Conservation (phyloP, 2,329 filamentous ascomycete genomes). For the Bimuria novae-zelandiae region DNA sequence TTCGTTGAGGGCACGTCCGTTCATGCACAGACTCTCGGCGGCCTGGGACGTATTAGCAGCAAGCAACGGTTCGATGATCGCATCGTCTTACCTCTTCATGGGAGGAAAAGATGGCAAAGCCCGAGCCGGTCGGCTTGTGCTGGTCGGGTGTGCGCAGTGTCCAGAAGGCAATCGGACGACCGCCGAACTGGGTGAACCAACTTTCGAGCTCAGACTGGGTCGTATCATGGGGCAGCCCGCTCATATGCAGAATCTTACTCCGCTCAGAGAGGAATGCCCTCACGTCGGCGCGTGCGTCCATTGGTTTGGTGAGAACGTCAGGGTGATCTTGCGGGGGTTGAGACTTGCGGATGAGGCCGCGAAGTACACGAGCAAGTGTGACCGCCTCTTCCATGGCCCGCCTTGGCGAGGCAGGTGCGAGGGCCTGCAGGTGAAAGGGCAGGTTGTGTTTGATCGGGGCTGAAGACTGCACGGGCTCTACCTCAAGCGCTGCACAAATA, state of each 20-base stretch:
- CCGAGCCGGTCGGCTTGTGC: conserved; percentile 98
- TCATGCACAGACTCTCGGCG: conserved; percentile 98
- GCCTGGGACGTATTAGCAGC: conserved; percentile 61
- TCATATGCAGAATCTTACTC: conserved; percentile 98
- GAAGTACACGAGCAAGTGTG: conserved; percentile 88
- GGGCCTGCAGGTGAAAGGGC: conserved; percentile 93
- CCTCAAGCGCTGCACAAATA: conserved; percentile 96
- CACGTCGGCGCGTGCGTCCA: conserved; percentile 96
- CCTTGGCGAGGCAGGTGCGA: conserved; percentile 92
- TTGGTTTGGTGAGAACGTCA: conserved; percentile 90
- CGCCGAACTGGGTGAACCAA: conserved; percentile 99
- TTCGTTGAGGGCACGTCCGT: conserved; percentile 94
- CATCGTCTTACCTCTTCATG: conserved; percentile 84
- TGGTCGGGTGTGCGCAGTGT: conserved; percentile 96
- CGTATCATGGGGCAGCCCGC: conserved; percentile 93
- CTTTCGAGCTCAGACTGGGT: conserved; percentile 98
- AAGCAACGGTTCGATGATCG: not conserved
- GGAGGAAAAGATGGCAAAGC: conserved; percentile 97
- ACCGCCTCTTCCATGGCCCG: conserved; percentile 98
- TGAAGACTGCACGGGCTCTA: conserved; percentile 95
- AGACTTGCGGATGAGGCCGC: conserved; percentile 92
- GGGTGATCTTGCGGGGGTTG: conserved; percentile 92
- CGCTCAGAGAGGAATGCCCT: conserved; percentile 93
- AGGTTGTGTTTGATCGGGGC: conserved; percentile 99
- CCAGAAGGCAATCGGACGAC: conserved; percentile 98